Base-by-base conservation (phyloP, 306 rosid species). In the Quercus variabilis region DNA sequence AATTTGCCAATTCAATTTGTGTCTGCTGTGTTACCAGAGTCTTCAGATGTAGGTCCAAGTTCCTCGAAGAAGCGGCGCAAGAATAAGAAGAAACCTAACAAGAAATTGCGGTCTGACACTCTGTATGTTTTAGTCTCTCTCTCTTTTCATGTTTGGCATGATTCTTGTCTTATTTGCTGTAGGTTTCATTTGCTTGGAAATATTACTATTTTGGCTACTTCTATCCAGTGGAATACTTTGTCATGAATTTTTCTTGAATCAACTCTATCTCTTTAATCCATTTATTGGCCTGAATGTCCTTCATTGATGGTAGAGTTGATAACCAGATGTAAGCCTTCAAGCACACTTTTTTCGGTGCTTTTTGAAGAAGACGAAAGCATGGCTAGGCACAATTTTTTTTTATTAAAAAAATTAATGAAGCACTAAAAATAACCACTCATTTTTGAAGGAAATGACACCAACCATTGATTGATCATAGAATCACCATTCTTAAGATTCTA, bases 41-140 rank as follows among this genome's bases (percentile, higher is more conserved):
- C 73, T 33, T 3, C 23, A 46, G 84, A 52, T 69, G 62, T 28
- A 63, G 13, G 62, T 83, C 23, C 76, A 26, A 81, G 74, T 79
- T 30, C 76, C 43, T 35, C 51, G 9, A 90, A 85, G 75, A 90
- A 57, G 83, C 74, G 90, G 3, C 79, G 78, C 31, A 87, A 69
- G 84, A 87, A 78, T 80, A 81, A 80, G 79, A 79, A 55, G 73
- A 88, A 74, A 84, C 77, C 90, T 28, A 78, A 78, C 20, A 90
- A 87, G 84, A 86, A 73, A 81, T 2, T 63, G 55, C 85, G 78
- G 28, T 6, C 10, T 62, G 82, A 77, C 54, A 23, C 84, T 30
- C 59, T 4, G 93, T 90, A 86, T 81, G 94, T 64, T 71, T 77
- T 17, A 38, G 19, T 63, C 43, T 2, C 30, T 35, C 31, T 69